Evolutionary conservation across 768 basidiomycete genomes (phyloP), one percentile per base, ranked within the genome.

Genomic region (Amylocystis lapponica): DNA sequence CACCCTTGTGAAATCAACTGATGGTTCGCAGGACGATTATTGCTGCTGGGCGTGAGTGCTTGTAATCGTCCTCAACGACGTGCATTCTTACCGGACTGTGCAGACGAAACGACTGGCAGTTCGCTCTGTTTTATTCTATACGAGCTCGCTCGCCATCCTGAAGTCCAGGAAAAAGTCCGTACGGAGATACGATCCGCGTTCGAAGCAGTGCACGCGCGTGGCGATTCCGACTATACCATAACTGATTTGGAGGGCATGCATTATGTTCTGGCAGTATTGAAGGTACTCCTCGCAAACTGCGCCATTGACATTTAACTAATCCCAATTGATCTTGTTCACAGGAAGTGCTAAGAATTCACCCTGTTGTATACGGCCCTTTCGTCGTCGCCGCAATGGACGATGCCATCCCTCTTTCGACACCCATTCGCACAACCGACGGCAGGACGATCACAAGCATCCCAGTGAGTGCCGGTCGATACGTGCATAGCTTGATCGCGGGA

Each of bases 321-420:
- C 32, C 5, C n/a, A n/a, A n/a, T 13, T n/a, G n/a, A 33, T 5
- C 6, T n/a, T 13, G 14, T 33, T 13, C 14, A n/a, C 14, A 33
- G 32, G 32, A 33, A n/a, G 32, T 13, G 19, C 32, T 33, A 13
- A 13, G 32, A 7, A 6, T 33, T 7, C 32, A 33, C 14, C 32
- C 32, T 33, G 32, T 33, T 5, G 19, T 33, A 5, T 33, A 33
- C 32, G 32, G 14, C 7, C 19, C 32, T 7, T 33, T 33, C 19
- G 6, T 33, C 27, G 54, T 69, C 19, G 65, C 65, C 5, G 43
- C 61, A 21, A 49, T 58, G 30, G 69, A 72, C 53, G 70, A 73
- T 49, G 56, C 70, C 19, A 56, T 73, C 42, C 70, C 71, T 7
- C 66, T 72, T 23, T 53, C 56, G 31, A 7, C 48, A 31, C 65